Conservation (phyloP, 805 yeast genomes). For the Grigorovia jiainica region DNA sequence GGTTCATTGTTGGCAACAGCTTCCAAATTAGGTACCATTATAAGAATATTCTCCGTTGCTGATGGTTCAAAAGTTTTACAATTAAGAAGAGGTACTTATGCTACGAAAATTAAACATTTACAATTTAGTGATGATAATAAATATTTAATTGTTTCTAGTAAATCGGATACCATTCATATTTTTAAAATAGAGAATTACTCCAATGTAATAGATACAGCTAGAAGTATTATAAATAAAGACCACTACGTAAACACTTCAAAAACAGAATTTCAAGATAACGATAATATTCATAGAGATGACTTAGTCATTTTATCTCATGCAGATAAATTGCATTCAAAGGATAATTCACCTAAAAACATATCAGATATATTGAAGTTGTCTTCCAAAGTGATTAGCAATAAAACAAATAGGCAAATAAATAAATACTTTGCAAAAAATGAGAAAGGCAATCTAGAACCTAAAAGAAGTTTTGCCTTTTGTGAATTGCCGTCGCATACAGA, state of each 20-base stretch:
- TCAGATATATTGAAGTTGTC: slow-evolving; percentile 45
- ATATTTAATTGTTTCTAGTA: slow-evolving; percentile 57
- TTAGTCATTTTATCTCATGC: slow-evolving; percentile 1
- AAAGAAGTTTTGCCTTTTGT: slow-evolving; percentile 80
- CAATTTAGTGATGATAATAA: slow-evolving; percentile 61
- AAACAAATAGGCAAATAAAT: slow-evolving; percentile 80
- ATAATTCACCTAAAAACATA: neutral
- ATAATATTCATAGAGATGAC: slow-evolving; percentile 1
- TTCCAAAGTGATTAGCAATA: slow-evolving; percentile 62
- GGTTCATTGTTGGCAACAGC: slow-evolving; percentile 65
- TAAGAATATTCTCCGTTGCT: slow-evolving; percentile 53
- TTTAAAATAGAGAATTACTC: neutral
- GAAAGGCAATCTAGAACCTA: slow-evolving; percentile 75
- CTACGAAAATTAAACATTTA: slow-evolving; percentile 66
- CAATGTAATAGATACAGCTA: neutral
- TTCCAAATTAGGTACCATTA: slow-evolving; percentile 67
- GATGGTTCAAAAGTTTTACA: slow-evolving; percentile 55
- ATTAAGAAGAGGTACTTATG: slow-evolving; percentile 69
- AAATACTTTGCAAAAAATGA: slow-evolving; percentile 65
- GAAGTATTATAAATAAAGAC: too few relatives aligned
- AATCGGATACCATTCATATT: slow-evolving; percentile 1
- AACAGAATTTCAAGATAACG: slow-evolving; percentile 13
- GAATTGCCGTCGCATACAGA: slow-evolving; percentile 51
- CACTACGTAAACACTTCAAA: neutral
- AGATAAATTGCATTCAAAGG: neutral